Evolutionary conservation across 164 flowering plant genomes (phyloP).

Genomic region (Euptelea pleiosperma): DNA sequence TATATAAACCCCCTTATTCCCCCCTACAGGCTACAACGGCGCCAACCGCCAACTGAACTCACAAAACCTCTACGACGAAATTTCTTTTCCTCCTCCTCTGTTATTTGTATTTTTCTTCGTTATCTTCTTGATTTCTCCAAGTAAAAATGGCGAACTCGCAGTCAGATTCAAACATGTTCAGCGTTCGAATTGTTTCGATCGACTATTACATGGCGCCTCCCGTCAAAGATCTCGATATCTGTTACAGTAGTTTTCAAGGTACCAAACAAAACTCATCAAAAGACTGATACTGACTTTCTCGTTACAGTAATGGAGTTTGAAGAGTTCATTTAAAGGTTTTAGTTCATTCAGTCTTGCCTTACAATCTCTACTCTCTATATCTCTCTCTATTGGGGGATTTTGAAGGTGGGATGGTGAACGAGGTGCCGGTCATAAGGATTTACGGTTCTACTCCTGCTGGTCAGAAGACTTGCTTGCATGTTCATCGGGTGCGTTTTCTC

Average conservation of each 20-base stretch:
- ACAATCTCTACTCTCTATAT: neutral
- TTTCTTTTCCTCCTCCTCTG: no score
- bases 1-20: no score
- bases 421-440: conserved; percentile 74
- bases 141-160: conserved; percentile 30
- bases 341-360: neutral
- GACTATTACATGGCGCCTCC: conserved; percentile 82
- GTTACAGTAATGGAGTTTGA: neutral
- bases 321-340: neutral
- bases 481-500: conserved; percentile 48
- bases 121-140: no score
- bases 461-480: conserved; percentile 82
- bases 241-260: conserved; percentile 82
- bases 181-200: conserved; percentile 72
- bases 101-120: no score
- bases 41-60: no score
- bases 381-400: neutral
- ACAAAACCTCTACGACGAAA: no score
- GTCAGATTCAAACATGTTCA: conserved; percentile 44
- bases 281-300: neutral
- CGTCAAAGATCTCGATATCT: conserved; percentile 55
- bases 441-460: conserved; percentile 84
- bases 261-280: neutral
- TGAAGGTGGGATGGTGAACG: conserved; percentile 77
- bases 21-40: no score